Percentiles rank a stretch among this genome's conserved stretches.
Conservation (phyloP, 2,329 filamentous ascomycete genomes). For the Harringtonia lauricola region DNA sequence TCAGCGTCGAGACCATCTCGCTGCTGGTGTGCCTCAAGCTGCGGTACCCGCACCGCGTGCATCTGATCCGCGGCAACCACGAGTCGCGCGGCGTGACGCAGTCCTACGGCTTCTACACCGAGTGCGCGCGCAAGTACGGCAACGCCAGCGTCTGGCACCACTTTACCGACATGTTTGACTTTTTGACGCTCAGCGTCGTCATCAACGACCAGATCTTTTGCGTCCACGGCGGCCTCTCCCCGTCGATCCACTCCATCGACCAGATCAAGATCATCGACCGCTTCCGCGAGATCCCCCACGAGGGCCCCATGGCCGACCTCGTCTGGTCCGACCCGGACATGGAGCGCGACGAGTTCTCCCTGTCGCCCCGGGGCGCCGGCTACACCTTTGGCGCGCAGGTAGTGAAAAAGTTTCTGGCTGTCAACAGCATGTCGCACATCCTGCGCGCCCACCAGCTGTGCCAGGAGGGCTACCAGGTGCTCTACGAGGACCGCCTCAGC, state of each 20-base stretch:
- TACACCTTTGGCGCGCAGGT: conserved; percentile 98
- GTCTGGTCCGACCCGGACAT: conserved; percentile 98
- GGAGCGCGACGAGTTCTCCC: conserved; percentile 93
- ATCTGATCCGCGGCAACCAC: conserved; percentile 95
- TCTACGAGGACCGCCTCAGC: conserved; percentile 88
- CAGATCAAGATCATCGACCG: conserved; percentile 99
- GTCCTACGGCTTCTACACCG: conserved; percentile 98
- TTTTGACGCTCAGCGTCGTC: conserved; percentile 88
- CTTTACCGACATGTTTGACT: conserved; percentile 99
- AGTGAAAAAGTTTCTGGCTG: conserved; percentile 93
- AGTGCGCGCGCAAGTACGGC: conserved; percentile 95
- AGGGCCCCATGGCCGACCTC: conserved; percentile 98
- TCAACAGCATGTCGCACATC: conserved; percentile 97
- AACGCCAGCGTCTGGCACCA: conserved; percentile 99
- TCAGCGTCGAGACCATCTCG: conserved; percentile 97
- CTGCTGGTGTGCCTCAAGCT: conserved; percentile 95
- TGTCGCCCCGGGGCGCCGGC: conserved; percentile 85
- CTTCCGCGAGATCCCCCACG: conserved; percentile 95
- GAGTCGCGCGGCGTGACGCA: conserved; percentile 96
- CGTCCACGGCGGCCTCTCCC: conserved; percentile 82
- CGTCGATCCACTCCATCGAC: conserved; percentile 93
- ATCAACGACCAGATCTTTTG: conserved; percentile 99
- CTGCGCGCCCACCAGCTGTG: conserved; percentile 96
- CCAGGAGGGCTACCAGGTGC: conserved; percentile 93
- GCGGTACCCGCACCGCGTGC: conserved; percentile 89